Base-by-base conservation (phyloP, 2,329 filamentous ascomycete species). In the Alternaria tenuissima region DNA sequence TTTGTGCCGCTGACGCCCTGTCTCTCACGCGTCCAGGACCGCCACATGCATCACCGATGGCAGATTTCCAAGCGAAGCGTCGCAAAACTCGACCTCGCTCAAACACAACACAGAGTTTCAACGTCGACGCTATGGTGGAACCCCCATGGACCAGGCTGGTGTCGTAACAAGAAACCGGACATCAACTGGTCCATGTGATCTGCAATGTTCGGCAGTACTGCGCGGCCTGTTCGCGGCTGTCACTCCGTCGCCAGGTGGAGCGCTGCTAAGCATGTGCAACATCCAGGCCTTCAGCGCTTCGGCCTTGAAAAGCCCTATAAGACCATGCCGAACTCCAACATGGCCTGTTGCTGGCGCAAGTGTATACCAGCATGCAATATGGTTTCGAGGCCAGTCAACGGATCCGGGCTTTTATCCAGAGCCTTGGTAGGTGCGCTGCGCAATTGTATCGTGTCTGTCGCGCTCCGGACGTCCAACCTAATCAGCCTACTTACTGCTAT, bases 371-470 rank as follows among this genome's bases (percentile, higher is more conserved):
- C 46, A 18, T 49, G 7, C 20, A n/a, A 52, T 41, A 38, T 41
- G 34, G 34, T 38, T 41, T 41, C 49, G 49, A 41, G 48, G 32
- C 32, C 48, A 52, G 48, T 36, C 9, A 30, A 36, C n/a, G 32
- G 36, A 34, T 16, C 8, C 14, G 24, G 34, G 26, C 26, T 47
- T 47, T 47, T 53, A 53, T 47, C 48, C 55, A 44, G 46, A 42
- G 26, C 36, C 55, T 52, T 34, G 49, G 49, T 53, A 48, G 42
- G 41, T 34, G 49, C 43, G 26, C 24, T 28, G 42, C 36, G 39
- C 47, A 44, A 18, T 3, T 9, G 38, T 46, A 16, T 44, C 55
- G 47, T 36, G 32, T 57, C 20, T 39, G 54, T 57, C 47, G 48
- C 41, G 30, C 30, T 43, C 26, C 20, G 26, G 18, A 39, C 16